These are phyloP conservation scores for Leishmania braziliensis DNA, from an alignment of 208 protist genomes.

Conservation along the genomic window DNA sequence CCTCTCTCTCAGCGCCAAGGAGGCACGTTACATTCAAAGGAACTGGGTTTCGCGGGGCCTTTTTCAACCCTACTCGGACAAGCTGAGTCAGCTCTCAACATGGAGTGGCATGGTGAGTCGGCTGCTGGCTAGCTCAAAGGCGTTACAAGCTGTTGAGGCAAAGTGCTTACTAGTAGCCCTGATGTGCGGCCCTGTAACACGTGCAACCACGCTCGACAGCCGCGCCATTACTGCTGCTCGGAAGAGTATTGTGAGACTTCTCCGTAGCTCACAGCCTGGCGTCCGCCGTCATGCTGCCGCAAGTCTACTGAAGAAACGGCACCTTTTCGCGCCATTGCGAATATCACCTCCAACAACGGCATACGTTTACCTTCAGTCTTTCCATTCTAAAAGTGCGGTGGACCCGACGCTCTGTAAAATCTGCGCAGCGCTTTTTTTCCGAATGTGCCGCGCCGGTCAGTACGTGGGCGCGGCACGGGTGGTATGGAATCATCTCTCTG, in stretches of 20 bases:
- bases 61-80: not conserved
- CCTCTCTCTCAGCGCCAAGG: constrained; percentile 15
- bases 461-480: constrained; percentile 48
- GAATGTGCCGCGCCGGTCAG: constrained; percentile 27
- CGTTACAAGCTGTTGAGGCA: constrained; percentile 15
- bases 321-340: constrained; percentile 32
- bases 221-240: not conserved
- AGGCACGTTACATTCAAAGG: constrained; percentile 17
- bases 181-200: not conserved
- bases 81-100: not conserved
- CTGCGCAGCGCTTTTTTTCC: constrained; percentile 35
- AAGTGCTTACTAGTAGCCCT: constrained; percentile 19
- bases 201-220: not conserved
- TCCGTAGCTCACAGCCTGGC: constrained; percentile 19
- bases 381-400: constrained; percentile 34
- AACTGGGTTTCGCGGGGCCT: constrained; percentile 10
- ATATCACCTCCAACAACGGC: constrained; percentile 48
- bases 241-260: constrained; percentile 15
- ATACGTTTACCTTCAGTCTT: constrained; percentile 35
- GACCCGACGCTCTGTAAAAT: constrained; percentile 31
- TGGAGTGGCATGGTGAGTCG: constrained; percentile 7
- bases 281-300: constrained; percentile 26
- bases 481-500: constrained; percentile 73
- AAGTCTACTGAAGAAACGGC: constrained; percentile 35
- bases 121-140: constrained; percentile 17